phyloP scores from a whole-genome alignment of 2,329 filamentous ascomycete genomes.

The Fusarium nanum region DNA sequence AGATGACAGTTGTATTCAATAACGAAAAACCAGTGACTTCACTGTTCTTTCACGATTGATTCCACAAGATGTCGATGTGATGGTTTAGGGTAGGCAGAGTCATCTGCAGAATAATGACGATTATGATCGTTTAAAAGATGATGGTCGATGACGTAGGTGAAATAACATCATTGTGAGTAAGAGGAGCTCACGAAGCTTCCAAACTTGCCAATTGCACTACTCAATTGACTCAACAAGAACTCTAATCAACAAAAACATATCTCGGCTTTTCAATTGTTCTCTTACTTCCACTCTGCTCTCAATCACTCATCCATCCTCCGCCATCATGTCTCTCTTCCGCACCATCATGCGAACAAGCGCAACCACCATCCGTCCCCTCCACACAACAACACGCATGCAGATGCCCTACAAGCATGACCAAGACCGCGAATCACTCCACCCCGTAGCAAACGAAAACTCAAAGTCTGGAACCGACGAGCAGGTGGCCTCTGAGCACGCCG shows the following conservation, averaged over 20 bases:
- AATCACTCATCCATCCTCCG: not conserved
- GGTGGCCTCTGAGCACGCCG: slow-evolving; percentile 62
- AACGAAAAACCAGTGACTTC: not conserved
- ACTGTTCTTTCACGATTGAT: not conserved
- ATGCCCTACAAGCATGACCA: slow-evolving; percentile 63
- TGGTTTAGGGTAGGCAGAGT: slow-evolving; percentile 10
- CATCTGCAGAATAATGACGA: slow-evolving; percentile 25
- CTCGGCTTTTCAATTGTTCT: not conserved
- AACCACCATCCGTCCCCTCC: slow-evolving; percentile 48
- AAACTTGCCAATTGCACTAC: slow-evolving; percentile 11
- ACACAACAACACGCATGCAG: slow-evolving; percentile 46
- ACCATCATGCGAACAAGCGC: slow-evolving; percentile 33
- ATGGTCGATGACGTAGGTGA: slow-evolving; percentile 37
- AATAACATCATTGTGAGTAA: slow-evolving; percentile 3
- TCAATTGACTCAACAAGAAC: slow-evolving; percentile 4
- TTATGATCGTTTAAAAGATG: slow-evolving; percentile 18
- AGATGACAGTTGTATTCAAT: not conserved
- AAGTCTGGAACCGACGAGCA: slow-evolving; percentile 74
- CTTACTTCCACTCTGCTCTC: not conserved
- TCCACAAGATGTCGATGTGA: not conserved
- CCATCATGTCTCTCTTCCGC: slow-evolving; percentile 40
- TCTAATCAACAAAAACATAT: not conserved
- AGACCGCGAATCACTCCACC: slow-evolving; percentile 72
- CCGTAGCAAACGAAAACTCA: slow-evolving; percentile 73
- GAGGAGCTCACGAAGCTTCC: not conserved